phyloP scores from a whole-genome alignment of 2,329 filamentous ascomycete genomes.

The Cordyceps tenuipes region DNA sequence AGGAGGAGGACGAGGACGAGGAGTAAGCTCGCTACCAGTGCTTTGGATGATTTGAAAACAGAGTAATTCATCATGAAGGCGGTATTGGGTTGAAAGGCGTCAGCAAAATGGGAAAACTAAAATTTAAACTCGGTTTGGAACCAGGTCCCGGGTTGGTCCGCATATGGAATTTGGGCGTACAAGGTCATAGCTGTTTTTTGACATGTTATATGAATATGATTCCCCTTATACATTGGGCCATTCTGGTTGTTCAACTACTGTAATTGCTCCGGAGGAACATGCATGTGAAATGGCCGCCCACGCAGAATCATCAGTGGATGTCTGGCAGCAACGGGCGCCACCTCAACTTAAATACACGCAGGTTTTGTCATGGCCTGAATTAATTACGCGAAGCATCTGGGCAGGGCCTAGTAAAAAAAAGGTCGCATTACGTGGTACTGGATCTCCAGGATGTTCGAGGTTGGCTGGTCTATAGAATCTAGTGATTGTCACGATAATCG shows the following conservation, averaged over 20 bases:
- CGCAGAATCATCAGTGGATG: not conserved
- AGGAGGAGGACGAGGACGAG: conserved; percentile 58
- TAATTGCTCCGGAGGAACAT: not conserved
- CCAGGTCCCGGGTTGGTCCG: conserved; percentile 6
- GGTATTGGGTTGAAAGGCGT: not conserved
- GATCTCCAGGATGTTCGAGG: too few relatives aligned
- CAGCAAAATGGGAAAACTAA: not conserved
- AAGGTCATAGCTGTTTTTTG: conserved; percentile 11
- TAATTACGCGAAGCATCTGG: too few relatives aligned
- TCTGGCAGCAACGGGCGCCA: not conserved
- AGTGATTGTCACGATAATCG: too few relatives aligned
- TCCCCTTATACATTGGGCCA: conserved; percentile 12
- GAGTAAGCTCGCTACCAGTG: conserved; percentile 40
- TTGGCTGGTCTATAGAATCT: too few relatives aligned
- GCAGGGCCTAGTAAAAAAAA: too few relatives aligned
- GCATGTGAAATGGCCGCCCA: not conserved
- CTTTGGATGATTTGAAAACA: not conserved
- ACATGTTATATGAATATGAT: conserved; percentile 12
- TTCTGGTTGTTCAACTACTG: conserved; percentile 10
- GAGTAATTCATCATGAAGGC: not conserved
- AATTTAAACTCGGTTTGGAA: not conserved
- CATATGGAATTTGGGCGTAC: conserved; percentile 10
- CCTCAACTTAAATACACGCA: not conserved
- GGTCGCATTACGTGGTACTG: too few relatives aligned
- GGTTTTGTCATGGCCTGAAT: too few relatives aligned